Conservation (phyloP, 2,329 filamentous ascomycete species). For the Ophiostoma perfectum region DNA sequence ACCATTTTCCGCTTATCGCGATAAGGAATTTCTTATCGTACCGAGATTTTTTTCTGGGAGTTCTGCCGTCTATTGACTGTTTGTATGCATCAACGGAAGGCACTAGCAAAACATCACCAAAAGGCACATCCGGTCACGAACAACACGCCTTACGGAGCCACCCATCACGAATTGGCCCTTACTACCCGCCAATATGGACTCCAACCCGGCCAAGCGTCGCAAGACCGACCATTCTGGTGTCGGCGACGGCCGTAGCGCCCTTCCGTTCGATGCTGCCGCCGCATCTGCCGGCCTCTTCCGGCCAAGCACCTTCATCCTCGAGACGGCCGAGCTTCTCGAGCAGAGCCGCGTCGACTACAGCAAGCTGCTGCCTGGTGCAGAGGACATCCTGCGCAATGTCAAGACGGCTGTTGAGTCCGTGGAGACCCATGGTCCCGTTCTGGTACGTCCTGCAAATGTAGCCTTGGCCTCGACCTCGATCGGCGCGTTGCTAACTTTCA, state of each 20-base stretch:
- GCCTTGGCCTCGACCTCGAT: background rate
- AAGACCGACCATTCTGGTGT: conserved; percentile 31
- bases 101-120: conserved; percentile 21
- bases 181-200: conserved; percentile 28
- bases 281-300: conserved; percentile 32
- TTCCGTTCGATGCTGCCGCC: conserved; percentile 30
- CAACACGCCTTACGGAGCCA: conserved; percentile 5
- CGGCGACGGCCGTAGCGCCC: conserved; percentile 20
- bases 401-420: conserved; percentile 51
- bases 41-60: conserved; percentile 4
- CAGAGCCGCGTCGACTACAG: conserved; percentile 50
- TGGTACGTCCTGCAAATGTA: conserved; percentile 38
- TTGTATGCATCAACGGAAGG: background rate
- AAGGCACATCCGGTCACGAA: background rate
- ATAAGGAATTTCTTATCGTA: conserved; percentile 14
- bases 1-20: conserved; percentile 20
- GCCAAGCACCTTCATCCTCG: conserved; percentile 52
- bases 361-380: conserved; percentile 44
- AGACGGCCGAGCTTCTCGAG: conserved; percentile 55
- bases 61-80: background rate
- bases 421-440: conserved; percentile 44
- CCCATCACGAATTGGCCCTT: background rate
- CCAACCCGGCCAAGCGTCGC: conserved; percentile 33
- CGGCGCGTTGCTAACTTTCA: background rate
- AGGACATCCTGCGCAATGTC: conserved; percentile 46